Evolutionary conservation across 805 yeast species (phyloP), one percentile per base, ranked within the genome.

Genomic region (Nakazawaea siamensis): DNA sequence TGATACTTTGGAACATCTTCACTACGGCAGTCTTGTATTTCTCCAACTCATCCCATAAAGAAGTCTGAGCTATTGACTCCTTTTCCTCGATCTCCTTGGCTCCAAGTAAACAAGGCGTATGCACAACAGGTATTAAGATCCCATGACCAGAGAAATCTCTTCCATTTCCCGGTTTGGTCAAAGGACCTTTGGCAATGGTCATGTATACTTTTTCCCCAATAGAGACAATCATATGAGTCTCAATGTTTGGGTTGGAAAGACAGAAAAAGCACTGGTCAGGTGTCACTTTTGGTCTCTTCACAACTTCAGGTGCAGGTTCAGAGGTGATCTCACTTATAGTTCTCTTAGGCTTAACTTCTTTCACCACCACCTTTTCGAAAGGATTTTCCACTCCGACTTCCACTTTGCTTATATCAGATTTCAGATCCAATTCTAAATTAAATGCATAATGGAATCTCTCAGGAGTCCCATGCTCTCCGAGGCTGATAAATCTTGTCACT

Each of bases 111-210:
- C 46, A 67, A 0, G 95, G 69, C 7, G 64, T 61, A 51, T 87
- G 97, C 15, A 78, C 75, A 14, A 88, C 70, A 0, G 96, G 94
- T 10, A 86, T 73, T 7, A 88, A 66, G 28, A 87, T 61, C 16
- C 84, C 83, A 60, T 87, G 96, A 0, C 94, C 95, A 0, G 94
- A 73, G 48, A 83, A 77, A 3, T 58, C 56, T 11, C 60, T 60
- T 9, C 52, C 55, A n/a, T n/a, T n/a, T 7, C 23, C 10, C 1
- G 79, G 72, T 18, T 66, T 55, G 2, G 83, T 72, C 14, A 87
- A 55, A 0, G 97, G 96, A 0, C 97, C 97, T 49, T 82, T 86
- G 0, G 95, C 94, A 12, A 78, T 64, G 0, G 96, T 79, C 38
- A 87, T 33, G 51, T 86, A 87, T 0, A 75, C 58, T 30, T 63